Base-by-base conservation (phyloP, 805 yeast genomes). In the Yarrowia porcina region DNA sequence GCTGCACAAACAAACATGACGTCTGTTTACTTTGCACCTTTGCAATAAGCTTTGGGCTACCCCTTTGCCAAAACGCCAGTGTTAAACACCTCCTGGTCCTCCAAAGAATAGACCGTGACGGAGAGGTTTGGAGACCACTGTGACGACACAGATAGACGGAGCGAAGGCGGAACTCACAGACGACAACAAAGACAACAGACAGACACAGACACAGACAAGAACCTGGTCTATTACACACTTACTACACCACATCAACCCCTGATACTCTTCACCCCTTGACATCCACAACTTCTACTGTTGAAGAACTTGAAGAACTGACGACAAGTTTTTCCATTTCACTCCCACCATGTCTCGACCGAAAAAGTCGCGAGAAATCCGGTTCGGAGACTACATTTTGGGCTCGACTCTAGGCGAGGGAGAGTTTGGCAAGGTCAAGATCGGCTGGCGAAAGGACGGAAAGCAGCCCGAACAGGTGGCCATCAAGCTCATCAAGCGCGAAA, bases 321-420 rank as follows among this genome's bases (percentile, higher is more conserved):
- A n/a, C n/a, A n/a, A n/a, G n/a, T n/a, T n/a, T n/a, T n/a, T n/a
- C n/a, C n/a, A n/a, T n/a, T n/a, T n/a, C n/a, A 42, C 32, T 15
- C 42, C 41, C 42, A 11, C 36, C n/a, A 50, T 50, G 59, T 41
- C 49, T 2, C 35, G 27, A 9, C 35, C 18, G 18, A 56, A 56
- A 30, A 56, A 56, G 17, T 52, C 60, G 56, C 73, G 73, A 15
- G 73, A 74, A 59, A 64, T 69, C 44, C 82, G 96, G 39, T 92
- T 94, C 72, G 99, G 99, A 25, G 85, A 89, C 13, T 94, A 92
- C 71, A 83, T 89, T 21, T 80, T 94, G 8, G 99, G 98, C 2
- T 86, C 96, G 13, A 93, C 99, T 0, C 77, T 94, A 13, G 99
- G 99, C 33, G 97, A 94, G 76, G 99, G 99, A 54, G 99, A 94